phyloP scores from a whole-genome alignment of 1,284 basidiomycete genomes.

The Ustilago bromivora region DNA sequence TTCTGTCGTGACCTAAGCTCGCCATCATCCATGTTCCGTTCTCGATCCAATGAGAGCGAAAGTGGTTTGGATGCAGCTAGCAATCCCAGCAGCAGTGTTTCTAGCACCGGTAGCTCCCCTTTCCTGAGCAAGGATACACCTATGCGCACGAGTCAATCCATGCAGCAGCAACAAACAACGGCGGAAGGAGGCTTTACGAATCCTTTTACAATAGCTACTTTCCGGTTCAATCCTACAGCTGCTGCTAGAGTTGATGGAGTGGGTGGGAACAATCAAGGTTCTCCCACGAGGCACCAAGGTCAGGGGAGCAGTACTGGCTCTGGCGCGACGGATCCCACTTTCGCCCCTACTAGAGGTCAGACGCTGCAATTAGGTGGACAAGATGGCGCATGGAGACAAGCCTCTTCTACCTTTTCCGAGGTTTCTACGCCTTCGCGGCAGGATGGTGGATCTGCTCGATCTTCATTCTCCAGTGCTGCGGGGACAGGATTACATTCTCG shows the following conservation, averaged over 20 bases:
- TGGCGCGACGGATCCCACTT: conserved; percentile 6
- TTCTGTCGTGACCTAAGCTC: conserved; percentile 46
- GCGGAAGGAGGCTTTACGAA: conserved; percentile 29
- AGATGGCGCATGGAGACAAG: conserved; percentile 41
- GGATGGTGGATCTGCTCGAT: conserved; percentile 39
- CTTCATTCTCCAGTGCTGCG: conserved; percentile 38
- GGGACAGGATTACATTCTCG: conserved; percentile 37
- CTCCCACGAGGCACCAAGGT: background rate
- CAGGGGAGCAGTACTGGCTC: background rate
- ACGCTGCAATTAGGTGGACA: conserved; percentile 18
- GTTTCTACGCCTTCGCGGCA: conserved; percentile 43
- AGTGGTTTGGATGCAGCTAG: conserved; percentile 4
- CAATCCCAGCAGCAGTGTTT: conserved; percentile 29
- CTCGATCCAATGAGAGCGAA: conserved; percentile 41
- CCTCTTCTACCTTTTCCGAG: conserved; percentile 47
- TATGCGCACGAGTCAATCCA: conserved; percentile 31
- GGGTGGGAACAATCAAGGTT: conserved; percentile 16
- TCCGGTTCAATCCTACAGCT: conserved; percentile 33
- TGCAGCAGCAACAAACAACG: conserved; percentile 20
- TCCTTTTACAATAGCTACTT: conserved; percentile 37
- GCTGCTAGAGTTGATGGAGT: conserved; percentile 10
- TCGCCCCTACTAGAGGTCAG: conserved; percentile 18
- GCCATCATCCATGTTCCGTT: conserved; percentile 53
- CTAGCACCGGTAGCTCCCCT: conserved; percentile 7
- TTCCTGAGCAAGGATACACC: conserved; percentile 9